Evolutionary conservation across 176 grass and related monocot genomes (phyloP), one percentile per base, ranked within the genome.

Genomic region (Raddia distichophylla): DNA sequence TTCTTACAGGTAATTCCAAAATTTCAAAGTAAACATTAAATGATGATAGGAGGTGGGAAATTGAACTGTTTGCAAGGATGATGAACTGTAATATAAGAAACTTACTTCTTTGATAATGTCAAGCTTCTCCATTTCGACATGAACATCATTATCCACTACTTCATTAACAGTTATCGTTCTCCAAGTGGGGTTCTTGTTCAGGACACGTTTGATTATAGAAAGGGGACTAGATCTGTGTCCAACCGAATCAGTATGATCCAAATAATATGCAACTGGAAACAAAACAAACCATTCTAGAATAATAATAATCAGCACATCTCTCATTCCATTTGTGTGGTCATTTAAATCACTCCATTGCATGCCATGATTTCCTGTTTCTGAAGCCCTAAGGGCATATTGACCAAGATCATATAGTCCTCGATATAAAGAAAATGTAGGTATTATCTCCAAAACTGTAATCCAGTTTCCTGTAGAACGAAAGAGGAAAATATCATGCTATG

Each of bases 381-480:
- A 81, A 81, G 90, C 88, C 37, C 33, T 79, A 57, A 68, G 60
- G 81, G 95, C 78, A 82, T 98, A 98, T 73, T 98, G 86, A 53
- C 76, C 55, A 80, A 98, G 86, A 69, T 95, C 92, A 20, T 93
- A 98, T 54, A 98, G 20, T 62, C 90, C 95, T 56, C 95, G 86
- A 75, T 89, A 98, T 44, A 98, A 83, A 58, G 95, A 93, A 87
- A 98, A 98, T 75, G 83, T 84, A 59, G 95, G 95, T 87, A 98
- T 66, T 78, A 98, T 78, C 89, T 98, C 95, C 84, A 98, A 84
- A 81, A 91, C 81, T 84, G 91, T 91, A 73, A 90, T 93, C 95
- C 92, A 95, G 54, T 90, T 78, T 76, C 52, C 83, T 90, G 73
- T 49, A 77, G 18, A 85, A 69, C 66, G 60, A 18, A 64, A 43